Evolutionary conservation across 2,329 filamentous ascomycete genomes (phyloP).

Genomic region (Aspergillus sp.): DNA sequence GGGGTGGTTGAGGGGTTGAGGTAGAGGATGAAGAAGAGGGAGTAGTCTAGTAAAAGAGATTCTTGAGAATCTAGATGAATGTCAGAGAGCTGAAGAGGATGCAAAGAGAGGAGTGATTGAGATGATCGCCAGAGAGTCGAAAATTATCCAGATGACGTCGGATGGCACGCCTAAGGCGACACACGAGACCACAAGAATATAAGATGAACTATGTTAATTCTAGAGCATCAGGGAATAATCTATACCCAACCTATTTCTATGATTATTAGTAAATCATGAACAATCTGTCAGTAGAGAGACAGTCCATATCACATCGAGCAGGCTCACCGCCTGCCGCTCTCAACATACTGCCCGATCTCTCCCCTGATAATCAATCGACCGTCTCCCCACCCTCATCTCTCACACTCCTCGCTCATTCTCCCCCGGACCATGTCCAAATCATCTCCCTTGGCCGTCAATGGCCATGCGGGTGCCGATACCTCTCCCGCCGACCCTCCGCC

Average conservation of each 20-base stretch:
- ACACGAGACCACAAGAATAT: neutral
- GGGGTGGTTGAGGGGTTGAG: neutral
- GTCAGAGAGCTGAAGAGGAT: neutral
- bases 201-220: neutral
- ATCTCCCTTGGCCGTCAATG: constrained; percentile 21
- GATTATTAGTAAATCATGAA: too few species aligned
- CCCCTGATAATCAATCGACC: neutral
- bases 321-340: constrained; percentile 6
- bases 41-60: neutral
- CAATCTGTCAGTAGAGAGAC: too few species aligned
- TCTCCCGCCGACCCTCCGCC: constrained; percentile 6
- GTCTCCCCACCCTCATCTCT: neutral
- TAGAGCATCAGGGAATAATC: neutral
- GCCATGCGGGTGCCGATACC: constrained; percentile 15
- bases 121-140: neutral
- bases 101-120: neutral
- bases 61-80: neutral
- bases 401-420: neutral
- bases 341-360: constrained; percentile 8
- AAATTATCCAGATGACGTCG: constrained; percentile 12
- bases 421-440: constrained; percentile 19
- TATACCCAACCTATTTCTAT: too few species aligned
- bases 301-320: too few species aligned
- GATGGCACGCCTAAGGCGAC: constrained; percentile 14
- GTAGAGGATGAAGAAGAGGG: neutral